Conservation (phyloP, 2,329 filamentous ascomycete genomes). For the Aureobasidium sp. region DNA sequence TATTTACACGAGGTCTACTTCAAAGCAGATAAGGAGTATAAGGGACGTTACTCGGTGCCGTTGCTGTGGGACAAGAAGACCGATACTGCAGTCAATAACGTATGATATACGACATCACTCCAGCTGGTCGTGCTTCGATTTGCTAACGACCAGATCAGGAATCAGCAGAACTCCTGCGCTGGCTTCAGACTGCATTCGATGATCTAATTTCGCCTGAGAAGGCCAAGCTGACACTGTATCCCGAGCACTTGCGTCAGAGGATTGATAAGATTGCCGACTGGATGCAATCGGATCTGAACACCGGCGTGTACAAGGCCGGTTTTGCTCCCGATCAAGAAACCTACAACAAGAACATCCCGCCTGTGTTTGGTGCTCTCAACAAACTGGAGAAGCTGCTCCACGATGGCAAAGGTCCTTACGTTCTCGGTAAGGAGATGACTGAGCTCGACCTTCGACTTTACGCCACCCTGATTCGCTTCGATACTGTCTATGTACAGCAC, state of each 20-base stretch:
- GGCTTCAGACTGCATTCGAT: constrained; percentile 50
- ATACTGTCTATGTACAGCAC: constrained; percentile 55
- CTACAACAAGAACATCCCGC: constrained; percentile 47
- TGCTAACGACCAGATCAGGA: constrained; percentile 29
- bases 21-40: constrained; percentile 50
- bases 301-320: constrained; percentile 52
- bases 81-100: constrained; percentile 50
- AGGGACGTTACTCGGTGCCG: constrained; percentile 53
- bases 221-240: constrained; percentile 44
- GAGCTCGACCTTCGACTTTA: constrained; percentile 53
- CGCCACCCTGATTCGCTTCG: constrained; percentile 51
- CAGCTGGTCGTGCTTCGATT: neutral
- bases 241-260: constrained; percentile 34
- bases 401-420: constrained; percentile 43
- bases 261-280: constrained; percentile 48
- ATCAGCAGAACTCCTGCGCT: constrained; percentile 48
- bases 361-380: constrained; percentile 53
- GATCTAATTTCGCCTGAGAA: constrained; percentile 35
- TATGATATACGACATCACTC: constrained; percentile 11
- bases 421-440: constrained; percentile 48
- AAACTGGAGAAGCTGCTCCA: constrained; percentile 44
- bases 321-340: constrained; percentile 47
- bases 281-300: constrained; percentile 50
- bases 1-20: constrained; percentile 57
- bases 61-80: constrained; percentile 54